These are phyloP conservation scores for Suhomyces terraborum DNA, from an alignment of 1,139 yeast genomes.

Conservation along the genomic window DNA sequence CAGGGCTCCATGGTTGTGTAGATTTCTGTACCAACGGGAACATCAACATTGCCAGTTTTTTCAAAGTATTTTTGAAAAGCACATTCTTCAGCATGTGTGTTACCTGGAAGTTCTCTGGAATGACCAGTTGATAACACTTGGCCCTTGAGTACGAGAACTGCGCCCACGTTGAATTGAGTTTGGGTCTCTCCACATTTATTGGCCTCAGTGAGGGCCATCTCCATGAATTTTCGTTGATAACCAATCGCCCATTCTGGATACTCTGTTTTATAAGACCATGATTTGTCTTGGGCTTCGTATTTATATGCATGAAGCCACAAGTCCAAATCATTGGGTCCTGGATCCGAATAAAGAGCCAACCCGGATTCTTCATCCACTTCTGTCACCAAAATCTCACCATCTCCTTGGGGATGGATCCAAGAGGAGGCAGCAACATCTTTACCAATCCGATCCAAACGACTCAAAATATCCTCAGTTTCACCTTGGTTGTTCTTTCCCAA, in stretches of 20 bases:
- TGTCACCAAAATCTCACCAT: conserved; percentile 64
- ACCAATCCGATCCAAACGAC: conserved; percentile 62
- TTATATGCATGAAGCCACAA: conserved; percentile 89
- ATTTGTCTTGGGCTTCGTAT: conserved; percentile 57
- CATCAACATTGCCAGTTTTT: conserved; percentile 36
- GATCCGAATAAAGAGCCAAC: conserved; percentile 79
- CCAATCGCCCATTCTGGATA: conserved; percentile 86
- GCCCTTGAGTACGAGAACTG: conserved; percentile 72
- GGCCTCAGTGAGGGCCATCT: conserved; percentile 74
- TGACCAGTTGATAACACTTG: conserved; percentile 74
- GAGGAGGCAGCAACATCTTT: conserved; percentile 66
- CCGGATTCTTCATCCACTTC: conserved; percentile 67
- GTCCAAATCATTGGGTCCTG: conserved; percentile 81
- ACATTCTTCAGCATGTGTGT: conserved; percentile 98
- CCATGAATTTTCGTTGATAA: conserved; percentile 57
- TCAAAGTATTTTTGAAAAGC: conserved; percentile 75
- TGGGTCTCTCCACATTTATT: conserved; percentile 77
- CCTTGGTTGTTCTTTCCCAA: conserved; percentile 58
- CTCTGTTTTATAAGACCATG: conserved; percentile 79
- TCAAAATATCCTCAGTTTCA: conserved; percentile 47
- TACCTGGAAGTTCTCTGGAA: conserved; percentile 90
- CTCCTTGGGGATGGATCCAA: conserved; percentile 59
- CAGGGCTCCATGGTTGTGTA: conserved; percentile 99
- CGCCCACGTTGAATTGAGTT: conserved; percentile 94
- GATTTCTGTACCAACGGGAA: conserved; percentile 78